phyloP scores from a whole-genome alignment of 2,329 filamentous ascomycete species.

The Beauveria pseudobassiana region DNA sequence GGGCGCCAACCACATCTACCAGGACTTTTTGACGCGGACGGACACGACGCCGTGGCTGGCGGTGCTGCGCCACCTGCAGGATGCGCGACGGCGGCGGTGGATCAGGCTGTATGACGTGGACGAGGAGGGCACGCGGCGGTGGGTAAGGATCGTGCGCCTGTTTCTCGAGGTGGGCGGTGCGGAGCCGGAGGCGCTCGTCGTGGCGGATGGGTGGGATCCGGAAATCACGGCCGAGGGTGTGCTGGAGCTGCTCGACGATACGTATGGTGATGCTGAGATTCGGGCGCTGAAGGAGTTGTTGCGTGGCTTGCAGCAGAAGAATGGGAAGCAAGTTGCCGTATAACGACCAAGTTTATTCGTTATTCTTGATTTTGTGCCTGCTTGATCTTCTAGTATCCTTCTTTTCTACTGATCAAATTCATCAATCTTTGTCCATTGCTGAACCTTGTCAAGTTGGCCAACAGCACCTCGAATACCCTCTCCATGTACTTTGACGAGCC shows the following conservation, averaged over 20 bases:
- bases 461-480: constrained; percentile 35
- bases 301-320: background rate
- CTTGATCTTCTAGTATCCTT: constrained; percentile 19
- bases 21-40: constrained; percentile 18
- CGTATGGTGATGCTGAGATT: constrained; percentile 18
- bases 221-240: constrained; percentile 22
- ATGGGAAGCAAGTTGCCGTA: background rate
- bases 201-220: constrained; percentile 23
- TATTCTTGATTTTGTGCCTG: background rate
- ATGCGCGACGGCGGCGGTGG: constrained; percentile 23
- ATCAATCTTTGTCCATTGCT: constrained; percentile 29
- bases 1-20: constrained; percentile 16
- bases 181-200: constrained; percentile 19
- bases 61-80: constrained; percentile 23
- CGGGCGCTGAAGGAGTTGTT: constrained; percentile 12
- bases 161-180: constrained; percentile 22
- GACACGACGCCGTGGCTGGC: constrained; percentile 23
- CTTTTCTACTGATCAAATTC: constrained; percentile 32
- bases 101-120: constrained; percentile 24
- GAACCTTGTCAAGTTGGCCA: constrained; percentile 32
- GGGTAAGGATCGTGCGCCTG: constrained; percentile 21
- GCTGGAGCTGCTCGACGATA: constrained; percentile 21
- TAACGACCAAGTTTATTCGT: background rate
- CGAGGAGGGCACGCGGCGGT: constrained; percentile 20
- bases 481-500: constrained; percentile 31